A percentile compares a stretch with the other conserved stretches of the same genome.
Conservation (phyloP, 805 yeast genomes). For the Candida maris region DNA sequence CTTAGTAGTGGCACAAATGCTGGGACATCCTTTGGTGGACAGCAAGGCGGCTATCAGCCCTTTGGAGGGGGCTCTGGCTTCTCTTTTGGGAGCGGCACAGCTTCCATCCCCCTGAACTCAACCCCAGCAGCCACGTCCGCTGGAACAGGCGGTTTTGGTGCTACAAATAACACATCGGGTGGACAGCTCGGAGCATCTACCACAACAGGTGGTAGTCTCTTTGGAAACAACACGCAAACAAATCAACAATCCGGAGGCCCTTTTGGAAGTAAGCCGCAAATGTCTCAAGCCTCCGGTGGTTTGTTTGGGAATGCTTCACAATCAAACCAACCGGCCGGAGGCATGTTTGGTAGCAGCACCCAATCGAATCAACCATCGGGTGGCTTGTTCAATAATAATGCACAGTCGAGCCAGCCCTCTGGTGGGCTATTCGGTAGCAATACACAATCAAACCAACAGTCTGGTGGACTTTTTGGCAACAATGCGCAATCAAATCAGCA, state of each 20-base stretch:
- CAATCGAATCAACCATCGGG: slow-evolving; percentile 7
- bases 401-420: slow-evolving; percentile 9
- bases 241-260: too few relatives aligned
- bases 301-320: slow-evolving; percentile 5
- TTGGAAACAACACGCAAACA: too few relatives aligned
- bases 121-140: too few relatives aligned
- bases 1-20: slow-evolving; percentile 1
- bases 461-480: slow-evolving; percentile 11
- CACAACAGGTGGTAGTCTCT: too few relatives aligned
- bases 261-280: slow-evolving; percentile 1
- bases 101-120: too few relatives aligned
- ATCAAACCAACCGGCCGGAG: neutral
- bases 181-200: too few relatives aligned
- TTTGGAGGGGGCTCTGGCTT: too few relatives aligned
- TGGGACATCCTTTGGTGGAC: neutral
- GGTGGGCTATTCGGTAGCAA: neutral
- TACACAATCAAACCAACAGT: slow-evolving; percentile 4
- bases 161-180: too few relatives aligned
- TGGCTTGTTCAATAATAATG: slow-evolving; percentile 10
- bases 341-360: slow-evolving; percentile 1
- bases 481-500: slow-evolving; percentile 1
- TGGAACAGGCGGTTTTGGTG: too few relatives aligned
- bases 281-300: slow-evolving; percentile 10
- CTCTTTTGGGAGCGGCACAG: too few relatives aligned
- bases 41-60: neutral